Evolutionary conservation across 73 alveolate species (phyloP), one percentile per base, ranked within the genome.

Genomic region (Symbiodinium pilosum): DNA sequence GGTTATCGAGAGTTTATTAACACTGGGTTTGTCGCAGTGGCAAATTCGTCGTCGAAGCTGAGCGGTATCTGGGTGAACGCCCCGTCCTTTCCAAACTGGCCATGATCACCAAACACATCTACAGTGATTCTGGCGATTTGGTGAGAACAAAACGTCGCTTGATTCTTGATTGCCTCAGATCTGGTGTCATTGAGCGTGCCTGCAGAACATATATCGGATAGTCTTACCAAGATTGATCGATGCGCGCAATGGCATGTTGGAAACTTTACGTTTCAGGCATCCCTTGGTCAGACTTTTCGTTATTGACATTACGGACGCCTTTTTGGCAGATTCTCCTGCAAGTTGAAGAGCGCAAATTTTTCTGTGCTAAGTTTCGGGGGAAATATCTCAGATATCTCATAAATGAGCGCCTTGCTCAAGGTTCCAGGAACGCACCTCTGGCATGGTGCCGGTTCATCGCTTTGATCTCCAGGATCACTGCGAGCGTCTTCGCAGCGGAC

Each of bases 161-260:
- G 84, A 89, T 89, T 11, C 41, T 89, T 8, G 96, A 89, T 26
- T 84, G 64, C 21, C 14, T 34, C n/a, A 20, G 75, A 11, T 64
- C 96, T 0, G 32, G 24, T 20, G 87, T 89, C 47, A 89, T 69
- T 24, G 83, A 84, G 3, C 71, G 47, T 75, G 41, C 96, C 0
- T 40, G 39, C 36, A 54, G 87, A 43, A 89, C 64, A 38, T 59
- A n/a, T n/a, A 41, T 43, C 47, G 87, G 16, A 39, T 73, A 4
- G 96, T 68, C 24, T 47, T 89, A 34, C 96, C 96, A n/a, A 34
- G 96, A 32, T 6, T 43, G 18, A 64, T 84, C 28, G 96, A 89
- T 38, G 87, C 73, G 2, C 26, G 71, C 71, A 54, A 54, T 30
- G 71, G 71, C 71, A 54, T 54, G 71, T 12, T 54, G 30, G 71